Evolutionary conservation across 768 basidiomycete genomes (phyloP).

Genomic region (Boletus edulis): DNA sequence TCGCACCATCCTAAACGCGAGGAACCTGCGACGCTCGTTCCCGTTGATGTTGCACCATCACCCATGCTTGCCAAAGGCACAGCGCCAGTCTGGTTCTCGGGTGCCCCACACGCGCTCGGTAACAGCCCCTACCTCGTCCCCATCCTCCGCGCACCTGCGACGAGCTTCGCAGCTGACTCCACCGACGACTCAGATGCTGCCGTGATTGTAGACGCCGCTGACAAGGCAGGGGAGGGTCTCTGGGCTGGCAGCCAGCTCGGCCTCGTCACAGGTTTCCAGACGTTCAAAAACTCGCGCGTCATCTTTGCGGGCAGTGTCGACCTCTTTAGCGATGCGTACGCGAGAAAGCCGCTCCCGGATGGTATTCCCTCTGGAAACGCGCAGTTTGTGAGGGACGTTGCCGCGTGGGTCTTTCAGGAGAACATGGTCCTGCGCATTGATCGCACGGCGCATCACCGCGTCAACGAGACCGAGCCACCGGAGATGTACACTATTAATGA

Average conservation of each 20-base stretch:
- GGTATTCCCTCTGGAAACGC: conserved; percentile 71
- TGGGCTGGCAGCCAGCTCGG: conserved; percentile 80
- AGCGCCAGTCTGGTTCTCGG: conserved; percentile 74
- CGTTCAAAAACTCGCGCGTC: conserved; percentile 69
- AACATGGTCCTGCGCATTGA: conserved; percentile 78
- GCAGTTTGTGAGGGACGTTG: conserved; percentile 70
- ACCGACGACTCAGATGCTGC: conserved; percentile 56
- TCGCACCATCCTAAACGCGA: conserved; percentile 82
- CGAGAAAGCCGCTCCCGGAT: conserved; percentile 57
- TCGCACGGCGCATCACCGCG: conserved; percentile 65
- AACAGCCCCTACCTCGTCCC: conserved; percentile 80
- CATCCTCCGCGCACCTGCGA: conserved; percentile 71
- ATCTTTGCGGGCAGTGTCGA: conserved; percentile 82
- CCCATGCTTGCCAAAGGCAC: conserved; percentile 47
- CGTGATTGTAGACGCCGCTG: conserved; percentile 64
- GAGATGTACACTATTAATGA: conserved; percentile 87
- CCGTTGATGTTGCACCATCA: conserved; percentile 50
- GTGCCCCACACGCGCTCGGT: conserved; percentile 60
- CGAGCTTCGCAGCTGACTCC: conserved; percentile 75
- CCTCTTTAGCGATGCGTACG: conserved; percentile 74
- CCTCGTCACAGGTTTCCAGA: conserved; percentile 89
- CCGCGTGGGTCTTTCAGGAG: conserved; percentile 92
- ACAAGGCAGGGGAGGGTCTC: conserved; percentile 73
- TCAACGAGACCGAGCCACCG: conserved; percentile 57
- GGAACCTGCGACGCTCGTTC: conserved; percentile 63